These are phyloP conservation scores for Schizophyllum amplum DNA, from an alignment of 1,284 basidiomycete genomes.

Conservation along the genomic window DNA sequence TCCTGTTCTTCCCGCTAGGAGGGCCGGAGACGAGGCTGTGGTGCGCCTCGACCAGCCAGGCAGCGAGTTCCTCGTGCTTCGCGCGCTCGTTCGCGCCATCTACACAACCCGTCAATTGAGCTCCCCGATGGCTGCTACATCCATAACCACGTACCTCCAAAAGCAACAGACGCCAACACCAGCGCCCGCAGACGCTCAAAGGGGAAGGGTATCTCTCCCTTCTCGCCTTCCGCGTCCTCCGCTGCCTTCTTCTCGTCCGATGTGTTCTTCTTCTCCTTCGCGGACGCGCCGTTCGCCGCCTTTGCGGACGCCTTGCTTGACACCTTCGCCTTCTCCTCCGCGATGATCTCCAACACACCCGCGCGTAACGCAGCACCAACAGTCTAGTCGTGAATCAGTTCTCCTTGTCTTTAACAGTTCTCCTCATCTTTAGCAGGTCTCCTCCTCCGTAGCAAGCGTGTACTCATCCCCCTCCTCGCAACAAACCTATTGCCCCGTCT, in stretches of 20 bases:
- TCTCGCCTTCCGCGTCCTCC: background rate
- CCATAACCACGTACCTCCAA: background rate
- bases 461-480: too few relatives aligned
- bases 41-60: constrained; percentile 1
- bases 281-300: too few relatives aligned
- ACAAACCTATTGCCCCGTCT: too few relatives aligned
- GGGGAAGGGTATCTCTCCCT: background rate
- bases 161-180: background rate
- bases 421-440: too few relatives aligned
- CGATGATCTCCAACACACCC: background rate
- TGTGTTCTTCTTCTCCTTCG: background rate
- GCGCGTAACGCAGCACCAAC: background rate
- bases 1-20: constrained; percentile 35
- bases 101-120: background rate
- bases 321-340: background rate
- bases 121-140: background rate
- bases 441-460: too few relatives aligned
- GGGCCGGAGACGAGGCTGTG: constrained; percentile 31
- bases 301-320: too few relatives aligned
- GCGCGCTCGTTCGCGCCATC: background rate
- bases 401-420: too few relatives aligned
- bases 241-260: background rate
- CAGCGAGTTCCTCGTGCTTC: constrained; percentile 4
- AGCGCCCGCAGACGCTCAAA: background rate
- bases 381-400: background rate